Base-by-base conservation (phyloP, 148 eudicot species). In the Amaranthus cruentus region DNA sequence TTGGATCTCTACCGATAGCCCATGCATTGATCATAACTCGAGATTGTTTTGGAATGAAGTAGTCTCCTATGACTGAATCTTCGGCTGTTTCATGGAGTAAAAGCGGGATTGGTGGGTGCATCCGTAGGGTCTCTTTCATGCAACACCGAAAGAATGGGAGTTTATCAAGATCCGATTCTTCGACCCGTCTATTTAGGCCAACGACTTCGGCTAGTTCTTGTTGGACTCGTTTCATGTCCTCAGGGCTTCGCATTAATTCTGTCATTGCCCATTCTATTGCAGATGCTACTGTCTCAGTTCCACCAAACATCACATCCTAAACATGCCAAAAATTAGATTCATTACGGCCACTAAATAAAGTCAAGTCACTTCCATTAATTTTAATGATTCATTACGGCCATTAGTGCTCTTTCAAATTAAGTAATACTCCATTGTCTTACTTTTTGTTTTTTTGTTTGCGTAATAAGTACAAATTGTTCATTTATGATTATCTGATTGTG, bases 251-350 rank as follows among this genome's bases (percentile, higher is more conserved):
- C 78, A 90, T 80, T 6, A 90, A 80, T 70, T 88, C 91, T 0
- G 91, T 55, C 88, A 90, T 83, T 12, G 87, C 83, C 96, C 96
- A 90, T 72, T 90, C 96, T n/a, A 90, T 88, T 4, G 96, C 96
- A 2, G 96, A 90, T 2, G 96, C 96, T 5, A 90, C 96, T 0
- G 96, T 90, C 75, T 90, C 96, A 0, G 96, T 90, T 6, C 96
- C 96, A 7, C 96, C 96, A 81, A 90, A 90, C 96, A 90, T 90
- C 50, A 90, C 96, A 67, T 90, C 96, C 96, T 90, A 79, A 38
- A 21, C 18, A 53, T 18, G 57, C 14, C 28, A 50, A 21, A 8
- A 11, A 8, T 3, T 18, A 3, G 6, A 47, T 67, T 52, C 38
- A 28, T 28, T 28, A 28, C 1, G 38, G 38, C 38, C 38, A 28